Evolutionary conservation across 306 rosid genomes (phyloP).

Genomic region (Pterocarpus santalinus): DNA sequence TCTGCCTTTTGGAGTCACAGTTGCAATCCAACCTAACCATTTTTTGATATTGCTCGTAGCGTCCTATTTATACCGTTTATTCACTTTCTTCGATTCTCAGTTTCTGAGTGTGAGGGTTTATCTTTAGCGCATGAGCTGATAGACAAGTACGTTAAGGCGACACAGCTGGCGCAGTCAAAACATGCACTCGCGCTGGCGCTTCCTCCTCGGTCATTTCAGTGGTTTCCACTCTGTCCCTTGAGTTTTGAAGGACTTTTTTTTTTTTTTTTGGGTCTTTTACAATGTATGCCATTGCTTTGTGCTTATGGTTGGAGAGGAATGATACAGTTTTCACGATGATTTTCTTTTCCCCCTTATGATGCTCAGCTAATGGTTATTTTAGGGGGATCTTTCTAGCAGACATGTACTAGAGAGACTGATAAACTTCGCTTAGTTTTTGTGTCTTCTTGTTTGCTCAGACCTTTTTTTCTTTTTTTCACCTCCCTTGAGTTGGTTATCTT

Average conservation of each 20-base stretch:
- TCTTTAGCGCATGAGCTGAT: background rate
- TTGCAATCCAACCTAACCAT: background rate
- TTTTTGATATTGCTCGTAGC: conserved; percentile 6
- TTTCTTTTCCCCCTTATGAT: background rate
- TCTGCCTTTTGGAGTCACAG: conserved; percentile 4
- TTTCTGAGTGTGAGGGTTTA: background rate
- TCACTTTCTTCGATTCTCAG: background rate
- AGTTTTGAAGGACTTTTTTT: background rate
- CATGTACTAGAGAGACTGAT: too few relatives aligned
- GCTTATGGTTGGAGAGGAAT: conserved; percentile 25
- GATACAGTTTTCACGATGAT: too few relatives aligned
- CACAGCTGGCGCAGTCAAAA: conserved; percentile 26
- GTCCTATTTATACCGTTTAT: background rate
- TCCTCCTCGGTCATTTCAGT: background rate
- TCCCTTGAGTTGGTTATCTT: background rate
- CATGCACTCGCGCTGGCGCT: background rate
- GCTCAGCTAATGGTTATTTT: conserved; percentile 7
- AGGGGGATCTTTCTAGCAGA: background rate
- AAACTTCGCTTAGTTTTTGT: background rate
- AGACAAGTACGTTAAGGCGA: conserved; percentile 14
- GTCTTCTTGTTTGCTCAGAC: background rate
- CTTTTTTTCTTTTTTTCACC: background rate
- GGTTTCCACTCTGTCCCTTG: background rate
- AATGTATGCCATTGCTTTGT: background rate
- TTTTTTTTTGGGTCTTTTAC: background rate